Conservation (phyloP, 2,329 filamentous ascomycete genomes). For the Lecanicillium sp. region DNA sequence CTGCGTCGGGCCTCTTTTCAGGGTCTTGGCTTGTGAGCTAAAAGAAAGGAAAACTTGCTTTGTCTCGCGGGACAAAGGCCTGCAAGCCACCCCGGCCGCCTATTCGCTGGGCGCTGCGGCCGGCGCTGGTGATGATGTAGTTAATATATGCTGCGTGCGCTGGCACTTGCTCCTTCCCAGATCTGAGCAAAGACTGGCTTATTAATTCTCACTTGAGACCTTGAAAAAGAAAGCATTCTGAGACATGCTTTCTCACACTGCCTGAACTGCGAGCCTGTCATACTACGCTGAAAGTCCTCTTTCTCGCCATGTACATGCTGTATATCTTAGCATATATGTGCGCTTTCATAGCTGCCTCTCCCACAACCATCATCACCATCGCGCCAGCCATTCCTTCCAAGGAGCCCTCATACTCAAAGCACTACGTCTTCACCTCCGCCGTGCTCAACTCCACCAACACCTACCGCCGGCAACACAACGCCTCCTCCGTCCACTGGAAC, state of each 20-base stretch:
- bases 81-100: constrained; percentile 6
- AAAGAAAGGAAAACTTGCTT: neutral
- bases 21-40: too few species aligned
- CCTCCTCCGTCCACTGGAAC: constrained; percentile 57
- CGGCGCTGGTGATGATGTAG: constrained; percentile 6
- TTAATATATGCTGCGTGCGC: neutral
- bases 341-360: constrained; percentile 4
- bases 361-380: constrained; percentile 26
- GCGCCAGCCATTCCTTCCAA: constrained; percentile 28
- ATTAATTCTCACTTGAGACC: too few species aligned
- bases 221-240: too few species aligned
- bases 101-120: too few species aligned
- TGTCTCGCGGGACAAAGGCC: neutral
- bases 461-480: constrained; percentile 59
- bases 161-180: too few species aligned
- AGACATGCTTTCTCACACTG: too few species aligned
- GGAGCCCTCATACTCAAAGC: constrained; percentile 27
- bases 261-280: too few species aligned
- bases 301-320: neutral
- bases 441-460: constrained; percentile 61
- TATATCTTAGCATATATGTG: too few species aligned
- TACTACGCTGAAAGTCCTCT: neutral
- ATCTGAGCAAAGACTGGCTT: too few species aligned
- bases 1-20: too few species aligned
- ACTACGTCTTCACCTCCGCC: constrained; percentile 40